Percentiles rank a stretch among this genome's conserved stretches.
Conservation (phyloP, 2,329 filamentous ascomycete species). For the Ceratocystis lukuohia region DNA sequence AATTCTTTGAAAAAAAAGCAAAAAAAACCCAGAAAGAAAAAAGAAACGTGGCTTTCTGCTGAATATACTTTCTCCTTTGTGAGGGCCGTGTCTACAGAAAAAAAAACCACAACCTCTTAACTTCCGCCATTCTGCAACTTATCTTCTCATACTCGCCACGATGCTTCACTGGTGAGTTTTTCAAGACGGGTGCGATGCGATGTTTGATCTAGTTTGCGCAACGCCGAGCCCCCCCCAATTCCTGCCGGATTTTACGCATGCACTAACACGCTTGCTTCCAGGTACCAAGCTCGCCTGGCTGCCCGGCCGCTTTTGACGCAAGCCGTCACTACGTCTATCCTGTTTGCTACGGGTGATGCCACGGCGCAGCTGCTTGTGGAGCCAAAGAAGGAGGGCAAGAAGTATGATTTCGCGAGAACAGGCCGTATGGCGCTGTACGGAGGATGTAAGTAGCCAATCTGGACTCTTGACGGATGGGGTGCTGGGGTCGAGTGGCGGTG, state of each 20-base stretch:
- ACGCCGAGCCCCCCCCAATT: no score
- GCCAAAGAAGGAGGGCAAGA: slow-evolving; percentile 52
- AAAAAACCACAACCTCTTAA: neutral
- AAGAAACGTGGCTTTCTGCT: slow-evolving; percentile 3
- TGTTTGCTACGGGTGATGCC: slow-evolving; percentile 85
- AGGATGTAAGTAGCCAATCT: slow-evolving; percentile 41
- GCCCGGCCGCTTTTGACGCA: slow-evolving; percentile 78
- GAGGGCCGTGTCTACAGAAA: neutral
- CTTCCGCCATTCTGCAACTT: neutral
- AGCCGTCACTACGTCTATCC: slow-evolving; percentile 74
- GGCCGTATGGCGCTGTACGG: slow-evolving; percentile 71
- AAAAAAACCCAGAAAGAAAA: neutral
- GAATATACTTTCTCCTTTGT: no score
- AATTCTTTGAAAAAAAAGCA: neutral
- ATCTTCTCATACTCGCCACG: neutral
- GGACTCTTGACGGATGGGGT: neutral
- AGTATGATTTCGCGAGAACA: slow-evolving; percentile 58
- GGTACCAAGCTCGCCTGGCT: slow-evolving; percentile 78
- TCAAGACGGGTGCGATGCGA: neutral
- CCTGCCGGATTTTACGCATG: no score
- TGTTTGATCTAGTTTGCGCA: no score
- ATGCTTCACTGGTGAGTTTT: slow-evolving; percentile 13
- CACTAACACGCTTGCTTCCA: slow-evolving; percentile 25
- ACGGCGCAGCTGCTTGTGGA: slow-evolving; percentile 88
- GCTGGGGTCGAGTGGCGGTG: neutral